These are phyloP conservation scores for Globisporangium canariense DNA, from an alignment of 352 stramenopile species.

Conservation along the genomic window DNA sequence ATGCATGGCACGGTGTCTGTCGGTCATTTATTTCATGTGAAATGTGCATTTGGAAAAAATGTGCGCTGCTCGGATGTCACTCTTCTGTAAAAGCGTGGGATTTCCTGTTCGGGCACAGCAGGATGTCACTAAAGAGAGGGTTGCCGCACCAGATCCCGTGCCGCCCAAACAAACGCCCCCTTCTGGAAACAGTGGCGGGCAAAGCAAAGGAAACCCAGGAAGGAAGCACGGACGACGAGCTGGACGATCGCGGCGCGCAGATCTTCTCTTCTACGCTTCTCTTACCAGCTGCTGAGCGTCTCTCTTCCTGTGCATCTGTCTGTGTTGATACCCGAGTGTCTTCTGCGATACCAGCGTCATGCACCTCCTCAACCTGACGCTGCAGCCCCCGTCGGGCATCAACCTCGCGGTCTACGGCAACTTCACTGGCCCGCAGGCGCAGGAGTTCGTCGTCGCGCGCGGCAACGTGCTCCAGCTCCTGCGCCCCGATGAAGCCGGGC, in stretches of 20 bases:
- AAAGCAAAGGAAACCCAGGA: slow-evolving; percentile 9
- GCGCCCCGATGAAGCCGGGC: slow-evolving; percentile 64
- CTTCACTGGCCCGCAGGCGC: slow-evolving; percentile 87
- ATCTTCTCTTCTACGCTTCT: slow-evolving; percentile 1
- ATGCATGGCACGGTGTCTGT: background rate
- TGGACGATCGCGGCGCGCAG: background rate
- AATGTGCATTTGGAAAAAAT: background rate
- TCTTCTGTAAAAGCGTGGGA: background rate
- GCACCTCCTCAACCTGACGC: slow-evolving; percentile 88
- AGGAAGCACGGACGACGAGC: background rate
- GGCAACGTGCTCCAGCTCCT: slow-evolving; percentile 95
- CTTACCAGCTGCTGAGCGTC: background rate
- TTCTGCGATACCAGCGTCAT: slow-evolving; percentile 26
- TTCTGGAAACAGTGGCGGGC: slow-evolving; percentile 11
- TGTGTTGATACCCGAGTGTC: background rate
- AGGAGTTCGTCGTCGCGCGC: slow-evolving; percentile 94
- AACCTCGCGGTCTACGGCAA: slow-evolving; percentile 89
- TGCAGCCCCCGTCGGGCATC: slow-evolving; percentile 79
- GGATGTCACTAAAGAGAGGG: background rate
- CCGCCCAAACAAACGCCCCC: background rate
- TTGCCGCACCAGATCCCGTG: too few species aligned
- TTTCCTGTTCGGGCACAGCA: background rate
- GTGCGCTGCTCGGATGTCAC: background rate
- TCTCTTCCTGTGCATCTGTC: background rate
- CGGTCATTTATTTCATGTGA: background rate